Conservation (phyloP, 2,329 filamentous ascomycete species). For the Colletotrichum tamarilloi region DNA sequence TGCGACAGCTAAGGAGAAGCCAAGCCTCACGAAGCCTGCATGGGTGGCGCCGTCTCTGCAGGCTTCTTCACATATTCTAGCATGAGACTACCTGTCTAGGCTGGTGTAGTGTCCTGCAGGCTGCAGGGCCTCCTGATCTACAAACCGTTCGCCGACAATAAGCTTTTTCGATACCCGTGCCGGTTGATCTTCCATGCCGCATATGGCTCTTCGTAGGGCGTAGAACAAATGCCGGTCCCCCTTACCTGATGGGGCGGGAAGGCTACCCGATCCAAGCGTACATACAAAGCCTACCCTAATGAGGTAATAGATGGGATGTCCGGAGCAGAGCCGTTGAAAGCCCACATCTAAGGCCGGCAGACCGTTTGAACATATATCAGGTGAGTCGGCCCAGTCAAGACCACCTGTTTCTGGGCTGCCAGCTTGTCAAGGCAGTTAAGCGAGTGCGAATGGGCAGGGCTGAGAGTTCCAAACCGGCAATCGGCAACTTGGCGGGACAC, state of each 20-base stretch:
- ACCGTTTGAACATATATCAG: constrained; percentile 16
- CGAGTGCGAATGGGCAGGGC: constrained; percentile 9
- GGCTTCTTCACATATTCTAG: not conserved
- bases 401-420: not conserved
- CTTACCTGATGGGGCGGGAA: not conserved
- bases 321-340: not conserved
- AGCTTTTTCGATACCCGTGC: not conserved
- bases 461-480: not conserved
- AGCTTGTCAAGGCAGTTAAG: not conserved
- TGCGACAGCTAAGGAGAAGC: not conserved
- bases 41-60: not conserved
- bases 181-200: constrained; percentile 1
- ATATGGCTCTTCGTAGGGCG: not conserved
- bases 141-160: not conserved
- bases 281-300: not conserved
- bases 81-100: not conserved
- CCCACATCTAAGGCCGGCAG: not conserved
- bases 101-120: not conserved
- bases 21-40: not conserved
- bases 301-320: constrained; percentile 14
- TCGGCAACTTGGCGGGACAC: constrained; percentile 12
- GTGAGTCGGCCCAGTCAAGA: not conserved
- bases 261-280: not conserved
- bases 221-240: not conserved
- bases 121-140: constrained; percentile 2